Conservation (phyloP, 2,329 filamentous ascomycete species). For the Pseudogymnoascus sp. region DNA sequence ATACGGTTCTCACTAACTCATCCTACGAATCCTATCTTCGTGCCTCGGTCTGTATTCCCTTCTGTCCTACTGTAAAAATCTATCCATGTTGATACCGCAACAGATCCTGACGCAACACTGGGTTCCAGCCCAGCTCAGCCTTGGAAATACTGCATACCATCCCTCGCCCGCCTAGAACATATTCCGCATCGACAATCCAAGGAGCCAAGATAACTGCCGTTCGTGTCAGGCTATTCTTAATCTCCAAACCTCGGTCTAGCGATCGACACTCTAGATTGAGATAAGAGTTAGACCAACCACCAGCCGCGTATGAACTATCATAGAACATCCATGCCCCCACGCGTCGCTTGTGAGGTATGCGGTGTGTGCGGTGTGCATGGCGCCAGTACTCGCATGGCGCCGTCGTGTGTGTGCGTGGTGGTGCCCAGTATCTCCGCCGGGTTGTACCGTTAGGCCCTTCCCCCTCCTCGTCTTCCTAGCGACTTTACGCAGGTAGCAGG, state of each 20-base stretch:
- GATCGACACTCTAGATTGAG: neutral
- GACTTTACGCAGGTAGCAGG: neutral
- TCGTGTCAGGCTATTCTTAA: neutral
- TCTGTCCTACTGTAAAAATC: neutral
- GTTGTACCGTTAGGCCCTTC: neutral
- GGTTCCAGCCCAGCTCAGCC: neutral
- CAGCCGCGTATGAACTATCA: neutral
- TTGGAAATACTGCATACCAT: neutral
- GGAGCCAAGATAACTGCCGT: neutral
- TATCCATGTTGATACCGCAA: neutral
- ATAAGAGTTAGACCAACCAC: neutral
- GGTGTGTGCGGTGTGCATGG: neutral
- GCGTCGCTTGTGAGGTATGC: neutral
- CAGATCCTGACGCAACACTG: neutral
- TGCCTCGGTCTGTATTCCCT: neutral
- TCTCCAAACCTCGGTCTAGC: neutral
- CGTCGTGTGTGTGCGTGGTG: neutral
- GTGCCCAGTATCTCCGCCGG: neutral
- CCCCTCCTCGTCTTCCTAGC: neutral
- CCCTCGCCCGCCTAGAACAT: neutral
- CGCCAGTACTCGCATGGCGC: neutral
- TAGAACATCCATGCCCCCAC: neutral
- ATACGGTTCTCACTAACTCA: neutral
- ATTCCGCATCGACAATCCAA: neutral
- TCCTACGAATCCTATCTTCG: neutral